These are phyloP conservation scores for Blastobotrys chiropterorum DNA, from an alignment of 805 yeast genomes.

Conservation along the genomic window DNA sequence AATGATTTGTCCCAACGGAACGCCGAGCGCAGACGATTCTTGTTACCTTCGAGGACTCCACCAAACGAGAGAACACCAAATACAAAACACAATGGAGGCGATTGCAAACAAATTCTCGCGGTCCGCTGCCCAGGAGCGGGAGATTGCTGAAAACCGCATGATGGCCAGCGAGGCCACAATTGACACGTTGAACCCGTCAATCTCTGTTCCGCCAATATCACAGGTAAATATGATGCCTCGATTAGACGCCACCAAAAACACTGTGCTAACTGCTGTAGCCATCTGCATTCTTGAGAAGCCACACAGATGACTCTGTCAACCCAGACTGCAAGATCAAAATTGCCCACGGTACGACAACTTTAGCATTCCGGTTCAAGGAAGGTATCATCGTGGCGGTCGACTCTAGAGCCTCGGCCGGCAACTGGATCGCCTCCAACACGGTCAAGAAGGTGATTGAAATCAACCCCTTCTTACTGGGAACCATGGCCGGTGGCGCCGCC, in stretches of 20 bases:
- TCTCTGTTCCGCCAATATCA: constrained; percentile 27
- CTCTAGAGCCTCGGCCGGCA: constrained; percentile 96
- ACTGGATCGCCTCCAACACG: constrained; percentile 96
- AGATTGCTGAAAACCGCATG: constrained; percentile 13
- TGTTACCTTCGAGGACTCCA: too few species aligned
- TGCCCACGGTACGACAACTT: constrained; percentile 98
- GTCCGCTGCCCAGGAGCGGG: constrained; percentile 11
- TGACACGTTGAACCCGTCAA: constrained; percentile 20
- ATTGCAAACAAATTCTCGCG: constrained; percentile 24
- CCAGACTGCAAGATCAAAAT: constrained; percentile 94
- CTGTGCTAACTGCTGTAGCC: constrained; percentile 45
- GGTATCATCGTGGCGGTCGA: constrained; percentile 96
- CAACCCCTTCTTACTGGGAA: constrained; percentile 90
- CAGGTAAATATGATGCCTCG: constrained; percentile 17
- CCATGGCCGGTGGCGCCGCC: constrained; percentile 99
- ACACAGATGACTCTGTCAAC: constrained; percentile 88
- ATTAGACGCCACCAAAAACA: constrained; percentile 4
- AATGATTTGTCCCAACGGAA: background rate
- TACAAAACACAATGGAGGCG: constrained; percentile 26
- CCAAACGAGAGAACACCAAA: too few species aligned
- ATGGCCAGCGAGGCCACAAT: constrained; percentile 8
- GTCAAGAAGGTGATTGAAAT: constrained; percentile 96
- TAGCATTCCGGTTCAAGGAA: constrained; percentile 92
- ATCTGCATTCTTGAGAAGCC: constrained; percentile 90
- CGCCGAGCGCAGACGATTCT: too few species aligned